Evolutionary conservation across 192 early-diverging fungal genomes (phyloP), one percentile per base, ranked within the genome.

Genomic region (Diversispora epigaea): DNA sequence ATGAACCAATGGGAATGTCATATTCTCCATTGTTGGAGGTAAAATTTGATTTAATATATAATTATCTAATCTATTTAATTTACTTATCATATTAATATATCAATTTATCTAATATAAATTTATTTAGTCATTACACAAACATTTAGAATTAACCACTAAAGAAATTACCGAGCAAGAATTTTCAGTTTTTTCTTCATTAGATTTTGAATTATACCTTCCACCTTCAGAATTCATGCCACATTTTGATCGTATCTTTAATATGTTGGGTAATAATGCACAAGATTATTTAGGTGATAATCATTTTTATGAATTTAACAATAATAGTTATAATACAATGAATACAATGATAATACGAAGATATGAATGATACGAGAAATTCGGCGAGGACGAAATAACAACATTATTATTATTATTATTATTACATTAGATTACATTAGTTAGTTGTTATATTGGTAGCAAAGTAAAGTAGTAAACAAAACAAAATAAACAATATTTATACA

Each of bases 161-260:
- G 90, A 93, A 21, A 89, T 99, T 25, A 85, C 89, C 65, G 88
- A 93, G 43, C 88, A 95, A 71, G 97, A 99, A 82, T 98, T 98
- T 83, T 77, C 88, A 41, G 91, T 96, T 4, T 99, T 95, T 87
- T 87, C 94, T 0, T 85, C 91, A 56, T 88, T 99, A 44, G 94
- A 95, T 22, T 99, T 99, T 78, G 91, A 88, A 19, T 81, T 99
- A 17, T 97, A 92, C 83, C 77, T 97, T 17, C 93, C 97, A 1
- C 78, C 86, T 21, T 86, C 88, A 76, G 95, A 97, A 80, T 90
- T 98, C 49, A 89, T 94, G 87, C 96, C 97, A 1, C 97, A 99
- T 79, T 89, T 99, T 71, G 87, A 94, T 71, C 89, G 92, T 57
- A 91, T 97, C 21, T 63, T 74, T 39, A 17, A 19, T 50, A 62